Evolutionary conservation across 768 basidiomycete species (phyloP), one percentile per base, ranked within the genome.

Genomic region (Asterophora parasitica): DNA sequence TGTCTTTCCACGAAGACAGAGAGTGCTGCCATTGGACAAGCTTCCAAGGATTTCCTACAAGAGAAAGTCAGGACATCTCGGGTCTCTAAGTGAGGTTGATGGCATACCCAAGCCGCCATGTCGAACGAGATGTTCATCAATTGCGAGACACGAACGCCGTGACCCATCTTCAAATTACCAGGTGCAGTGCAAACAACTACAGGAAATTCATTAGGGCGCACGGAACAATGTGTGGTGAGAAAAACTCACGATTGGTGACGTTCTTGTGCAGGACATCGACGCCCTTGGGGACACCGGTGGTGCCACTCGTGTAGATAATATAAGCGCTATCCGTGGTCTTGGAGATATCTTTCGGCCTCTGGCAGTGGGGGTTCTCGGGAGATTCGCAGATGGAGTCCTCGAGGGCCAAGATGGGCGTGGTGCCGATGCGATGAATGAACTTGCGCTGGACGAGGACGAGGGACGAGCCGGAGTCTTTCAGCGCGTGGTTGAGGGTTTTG

Each of bases 41-140:
- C 73, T 67, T 6, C 76, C 76, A 12, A 80, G 67, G 19, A 75
- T 74, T 61, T 80, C 77, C 78, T 76, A 67, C 63, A 40, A 64
- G 62, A 64, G 48, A 45, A 68, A 69, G 70, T 75, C 4, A 71
- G 20, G 65, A 68, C 70, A 72, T 76, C 8, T 2, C 7, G 17
- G 13, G 13, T 15, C 23, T 16, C n/a, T n/a, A 47, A 26, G 30
- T 37, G 35, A 31, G 16, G 34, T 15, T 31, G 17, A 38, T 16
- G 2, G 27, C 35, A 16, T 51, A 67, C 78, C 81, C 81, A 83
- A 13, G 77, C 78, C 28, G 77, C 78, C 78, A 83, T 81, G 54
- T 82, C 81, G 55, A 82, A 83, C 2, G 80, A 76, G 35, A 83
- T 74, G 52, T 82, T 81, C 65, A 82, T 71, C 28, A 82, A 61